Conservation (phyloP, 192 early-diverging fungal species). For the Coemansia sp. region DNA sequence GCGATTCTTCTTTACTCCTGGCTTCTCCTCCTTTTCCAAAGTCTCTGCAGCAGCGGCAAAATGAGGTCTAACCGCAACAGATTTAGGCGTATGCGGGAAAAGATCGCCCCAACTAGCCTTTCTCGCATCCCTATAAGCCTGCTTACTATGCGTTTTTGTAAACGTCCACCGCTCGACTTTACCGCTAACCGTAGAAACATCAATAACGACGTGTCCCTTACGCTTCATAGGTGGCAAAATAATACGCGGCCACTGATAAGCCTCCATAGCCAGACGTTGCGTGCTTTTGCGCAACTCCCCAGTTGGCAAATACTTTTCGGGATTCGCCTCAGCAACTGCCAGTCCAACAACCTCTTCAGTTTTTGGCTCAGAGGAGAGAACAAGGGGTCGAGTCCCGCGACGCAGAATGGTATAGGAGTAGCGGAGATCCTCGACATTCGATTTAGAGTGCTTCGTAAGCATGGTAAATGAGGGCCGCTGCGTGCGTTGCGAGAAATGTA, state of each 20-base stretch:
- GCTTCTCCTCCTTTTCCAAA: neutral
- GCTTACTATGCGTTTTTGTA: slow-evolving; percentile 70
- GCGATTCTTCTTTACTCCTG: slow-evolving; percentile 14
- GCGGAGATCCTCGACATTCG: slow-evolving; percentile 71
- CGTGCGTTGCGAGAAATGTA: slow-evolving; percentile 82
- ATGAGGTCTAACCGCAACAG: slow-evolving; percentile 7
- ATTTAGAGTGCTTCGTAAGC: slow-evolving; percentile 66
- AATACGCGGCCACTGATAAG: slow-evolving; percentile 72
- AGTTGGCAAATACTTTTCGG: slow-evolving; percentile 16
- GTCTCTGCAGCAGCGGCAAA: slow-evolving; percentile 14
- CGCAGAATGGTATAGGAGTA: slow-evolving; percentile 82
- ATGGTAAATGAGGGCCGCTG: slow-evolving; percentile 70
- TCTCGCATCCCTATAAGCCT: slow-evolving; percentile 71
- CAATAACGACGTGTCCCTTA: slow-evolving; percentile 75
- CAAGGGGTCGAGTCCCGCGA: slow-evolving; percentile 60
- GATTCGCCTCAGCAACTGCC: slow-evolving; percentile 4
- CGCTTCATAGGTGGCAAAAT: slow-evolving; percentile 79
- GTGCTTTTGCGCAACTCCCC: slow-evolving; percentile 10
- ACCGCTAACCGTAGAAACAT: slow-evolving; percentile 63
- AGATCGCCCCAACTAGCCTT: slow-evolving; percentile 86
- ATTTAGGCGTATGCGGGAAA: slow-evolving; percentile 73
- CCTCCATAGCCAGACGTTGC: slow-evolving; percentile 28
- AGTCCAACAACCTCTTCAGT: neutral
- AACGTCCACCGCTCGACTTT: slow-evolving; percentile 69
- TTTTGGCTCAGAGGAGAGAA: neutral